phyloP scores from a whole-genome alignment of 2,329 filamentous ascomycete genomes.

The Alternaria sp. region DNA sequence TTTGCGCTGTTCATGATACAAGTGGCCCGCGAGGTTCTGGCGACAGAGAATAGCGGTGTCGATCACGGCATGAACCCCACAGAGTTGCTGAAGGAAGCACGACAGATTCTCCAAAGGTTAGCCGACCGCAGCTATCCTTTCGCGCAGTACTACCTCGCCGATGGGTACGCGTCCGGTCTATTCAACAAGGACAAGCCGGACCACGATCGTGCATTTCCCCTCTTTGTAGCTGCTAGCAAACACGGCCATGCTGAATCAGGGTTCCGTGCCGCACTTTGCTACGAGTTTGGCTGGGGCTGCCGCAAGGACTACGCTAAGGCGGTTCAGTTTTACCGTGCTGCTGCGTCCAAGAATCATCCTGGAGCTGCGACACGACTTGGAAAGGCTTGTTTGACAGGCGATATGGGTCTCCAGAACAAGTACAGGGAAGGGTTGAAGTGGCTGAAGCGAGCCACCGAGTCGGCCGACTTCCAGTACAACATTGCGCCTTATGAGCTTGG shows the following conservation, averaged over 20 bases:
- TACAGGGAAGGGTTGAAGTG: slow-evolving; percentile 95
- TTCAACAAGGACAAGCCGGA: slow-evolving; percentile 96
- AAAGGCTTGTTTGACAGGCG: slow-evolving; percentile 85
- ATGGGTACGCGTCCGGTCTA: slow-evolving; percentile 90
- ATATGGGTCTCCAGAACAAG: slow-evolving; percentile 81
- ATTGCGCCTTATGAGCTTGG: slow-evolving; percentile 90
- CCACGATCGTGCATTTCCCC: slow-evolving; percentile 86
- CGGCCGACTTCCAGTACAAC: slow-evolving; percentile 91
- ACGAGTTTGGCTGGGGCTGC: slow-evolving; percentile 98
- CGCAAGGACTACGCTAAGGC: slow-evolving; percentile 89
- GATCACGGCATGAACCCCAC: slow-evolving; percentile 55
- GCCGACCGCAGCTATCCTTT: slow-evolving; percentile 91
- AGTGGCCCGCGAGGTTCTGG: slow-evolving; percentile 75
- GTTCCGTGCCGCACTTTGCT: slow-evolving; percentile 91
- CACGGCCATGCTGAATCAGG: slow-evolving; percentile 96
- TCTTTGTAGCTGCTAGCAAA: slow-evolving; percentile 93
- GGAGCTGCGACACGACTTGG: slow-evolving; percentile 93
- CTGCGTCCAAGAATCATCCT: slow-evolving; percentile 91
- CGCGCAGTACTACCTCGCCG: slow-evolving; percentile 95
- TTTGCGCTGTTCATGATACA: slow-evolving; percentile 95
- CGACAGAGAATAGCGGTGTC: slow-evolving; percentile 33
- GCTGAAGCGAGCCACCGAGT: slow-evolving; percentile 91
- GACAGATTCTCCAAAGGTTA: slow-evolving; percentile 84
- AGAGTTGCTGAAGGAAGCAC: slow-evolving; percentile 84
- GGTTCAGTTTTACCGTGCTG: slow-evolving; percentile 88